phyloP scores from a whole-genome alignment of 129 eudicot genomes.

The Tanacetum coccineum region DNA sequence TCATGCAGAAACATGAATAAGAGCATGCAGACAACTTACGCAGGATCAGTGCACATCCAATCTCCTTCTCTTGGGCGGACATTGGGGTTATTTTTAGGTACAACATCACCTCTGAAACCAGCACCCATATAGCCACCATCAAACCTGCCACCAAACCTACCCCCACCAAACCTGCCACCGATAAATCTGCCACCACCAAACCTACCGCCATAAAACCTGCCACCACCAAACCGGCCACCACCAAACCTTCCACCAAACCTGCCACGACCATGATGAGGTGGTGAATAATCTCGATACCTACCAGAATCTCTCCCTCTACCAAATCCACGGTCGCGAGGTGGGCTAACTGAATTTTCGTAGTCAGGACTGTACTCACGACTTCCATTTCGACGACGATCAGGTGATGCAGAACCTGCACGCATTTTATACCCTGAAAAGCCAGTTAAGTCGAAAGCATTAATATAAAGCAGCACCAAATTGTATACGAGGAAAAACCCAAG shows the following conservation, averaged over 20 bases:
- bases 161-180: slow-evolving; percentile 61
- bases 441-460: slow-evolving; percentile 36
- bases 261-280: slow-evolving; percentile 74
- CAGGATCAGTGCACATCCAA: slow-evolving; percentile 89
- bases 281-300: slow-evolving; percentile 75
- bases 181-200: slow-evolving; percentile 42
- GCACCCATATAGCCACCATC: slow-evolving; percentile 50
- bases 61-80: slow-evolving; percentile 95
- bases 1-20: background rate
- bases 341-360: slow-evolving; percentile 55
- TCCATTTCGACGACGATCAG: slow-evolving; percentile 70
- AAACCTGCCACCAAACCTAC: slow-evolving; percentile 55
- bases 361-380: slow-evolving; percentile 72
- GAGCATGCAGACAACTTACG: slow-evolving; percentile 39
- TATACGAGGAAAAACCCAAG: slow-evolving; percentile 29
- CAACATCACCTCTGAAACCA: slow-evolving; percentile 53
- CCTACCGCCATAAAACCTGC: slow-evolving; percentile 45
- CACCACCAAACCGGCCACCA: slow-evolving; percentile 55
- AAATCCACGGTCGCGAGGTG: slow-evolving; percentile 65
- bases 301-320: slow-evolving; percentile 70
- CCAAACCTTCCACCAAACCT: slow-evolving; percentile 61
- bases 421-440: slow-evolving; percentile 92
- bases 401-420: slow-evolving; percentile 83
- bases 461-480: slow-evolving; percentile 29
- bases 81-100: slow-evolving; percentile 73